These are phyloP conservation scores for Selenicereus undatus DNA, from an alignment of 148 eudicot genomes.

Conservation along the genomic window DNA sequence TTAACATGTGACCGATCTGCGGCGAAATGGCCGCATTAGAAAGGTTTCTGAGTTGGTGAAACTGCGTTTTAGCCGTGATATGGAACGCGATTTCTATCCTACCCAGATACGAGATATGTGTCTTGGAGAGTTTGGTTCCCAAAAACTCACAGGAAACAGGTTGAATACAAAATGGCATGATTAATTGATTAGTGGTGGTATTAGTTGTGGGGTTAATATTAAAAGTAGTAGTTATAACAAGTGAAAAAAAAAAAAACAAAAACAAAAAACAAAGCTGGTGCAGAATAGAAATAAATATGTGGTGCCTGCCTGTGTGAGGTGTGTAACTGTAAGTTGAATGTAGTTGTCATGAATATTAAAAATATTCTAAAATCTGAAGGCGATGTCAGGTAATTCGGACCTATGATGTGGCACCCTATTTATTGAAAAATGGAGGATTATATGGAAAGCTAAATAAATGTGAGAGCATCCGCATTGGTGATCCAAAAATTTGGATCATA, in stretches of 20 bases:
- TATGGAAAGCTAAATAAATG: neutral
- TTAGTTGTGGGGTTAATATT: neutral
- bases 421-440: neutral
- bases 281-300: neutral
- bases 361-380: constrained; percentile 1
- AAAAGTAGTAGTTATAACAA: neutral
- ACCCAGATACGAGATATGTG: neutral
- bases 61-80: no score
- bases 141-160: neutral
- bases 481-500: no score
- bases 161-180: neutral
- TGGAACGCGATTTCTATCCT: no score
- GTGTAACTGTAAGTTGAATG: neutral
- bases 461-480: no score
- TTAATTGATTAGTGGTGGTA: neutral
- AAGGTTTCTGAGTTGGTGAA: no score
- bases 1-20: no score
- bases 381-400: neutral
- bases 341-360: constrained; percentile 1
- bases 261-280: neutral
- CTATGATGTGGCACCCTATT: neutral
- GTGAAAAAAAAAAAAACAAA: neutral
- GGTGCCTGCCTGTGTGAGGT: constrained; percentile 2
- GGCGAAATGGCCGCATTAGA: no score
- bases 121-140: neutral